Base-by-base conservation (phyloP, 495 filamentous ascomycete species). In the Choiromyces venosus region DNA sequence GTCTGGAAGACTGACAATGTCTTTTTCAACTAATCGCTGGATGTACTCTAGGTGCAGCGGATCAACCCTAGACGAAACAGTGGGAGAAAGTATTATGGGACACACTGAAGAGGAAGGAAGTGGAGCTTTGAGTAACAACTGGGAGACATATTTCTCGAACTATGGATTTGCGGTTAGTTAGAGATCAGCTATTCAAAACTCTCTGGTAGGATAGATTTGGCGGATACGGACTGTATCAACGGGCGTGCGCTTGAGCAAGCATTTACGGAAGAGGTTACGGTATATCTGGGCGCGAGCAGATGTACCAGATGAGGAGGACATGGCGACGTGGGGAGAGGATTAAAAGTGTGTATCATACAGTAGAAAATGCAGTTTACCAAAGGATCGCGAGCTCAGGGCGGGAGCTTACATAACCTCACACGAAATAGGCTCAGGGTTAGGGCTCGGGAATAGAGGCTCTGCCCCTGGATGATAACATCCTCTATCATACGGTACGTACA, bases 11-110 rank as follows among this genome's bases (percentile, higher is more conserved):
- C 61, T 67, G 71, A 81, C 67, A 36, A 76, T 71, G 52, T 81
- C 79, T 37, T 74, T 81, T 56, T 76, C 73, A 64, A 81, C 61
- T 16, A 81, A 74, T 7, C 79, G 76, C 67, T 75, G 73, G 64
- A 81, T 52, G 40, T 81, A 81, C 56, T 74, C 64, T 1, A 81
- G 67, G 21, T 81, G 79, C 37, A 81, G 74, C 10, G 79, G 79
- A 38, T 81, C 79, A 38, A 73, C 61, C n/a, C 73, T 71, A 18
- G 44, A 67, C 16, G 69, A 77, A 36, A 81, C 67, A 3, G 61
- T 21, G 4, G 79, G 79, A 0, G 74, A 80, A 42, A 81, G 79
- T 40, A 81, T 72, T n/a, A 76, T 72, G 14, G 68, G n/a, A 71
- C 76, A 71, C 52, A 81, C 72, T 14, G 66, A 56, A 21, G 68